phyloP scores from a whole-genome alignment of 192 early-diverging fungal genomes.

The Backusella sp. region DNA sequence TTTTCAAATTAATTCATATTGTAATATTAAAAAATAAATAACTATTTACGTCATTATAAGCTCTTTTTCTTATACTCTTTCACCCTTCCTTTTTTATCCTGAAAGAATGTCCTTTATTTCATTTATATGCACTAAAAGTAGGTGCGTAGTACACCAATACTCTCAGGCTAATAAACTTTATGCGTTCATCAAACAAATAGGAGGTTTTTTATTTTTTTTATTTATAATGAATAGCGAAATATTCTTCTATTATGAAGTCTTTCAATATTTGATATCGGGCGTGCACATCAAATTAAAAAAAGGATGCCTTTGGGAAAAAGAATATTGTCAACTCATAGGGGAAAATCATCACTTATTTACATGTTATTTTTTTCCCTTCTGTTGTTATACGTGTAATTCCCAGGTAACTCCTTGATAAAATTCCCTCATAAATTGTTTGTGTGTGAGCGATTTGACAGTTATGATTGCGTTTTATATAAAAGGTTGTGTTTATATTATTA shows the following conservation, averaged over 20 bases:
- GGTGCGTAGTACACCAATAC: not conserved
- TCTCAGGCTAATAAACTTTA: not conserved
- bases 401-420: not conserved
- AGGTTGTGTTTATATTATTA: not conserved
- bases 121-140: not conserved
- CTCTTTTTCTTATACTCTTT: not conserved
- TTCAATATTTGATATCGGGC: not conserved
- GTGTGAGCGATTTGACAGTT: not conserved
- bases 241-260: not conserved
- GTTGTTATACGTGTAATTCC: not conserved
- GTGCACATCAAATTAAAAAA: not conserved
- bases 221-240: not conserved
- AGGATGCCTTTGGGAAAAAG: not conserved
- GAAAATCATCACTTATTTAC: not conserved
- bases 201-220: not conserved
- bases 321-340: not conserved
- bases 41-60: not conserved
- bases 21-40: not conserved
- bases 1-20: not conserved
- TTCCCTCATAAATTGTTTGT: not conserved
- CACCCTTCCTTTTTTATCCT: not conserved
- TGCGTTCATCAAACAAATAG: not conserved
- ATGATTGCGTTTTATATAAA: not conserved
- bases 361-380: too few relatives aligned
- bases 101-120: not conserved